A percentile compares a stretch with the other conserved stretches of the same genome.
These are phyloP conservation scores for Terana coerulea DNA, from an alignment of 768 basidiomycete species.

Conservation along the genomic window DNA sequence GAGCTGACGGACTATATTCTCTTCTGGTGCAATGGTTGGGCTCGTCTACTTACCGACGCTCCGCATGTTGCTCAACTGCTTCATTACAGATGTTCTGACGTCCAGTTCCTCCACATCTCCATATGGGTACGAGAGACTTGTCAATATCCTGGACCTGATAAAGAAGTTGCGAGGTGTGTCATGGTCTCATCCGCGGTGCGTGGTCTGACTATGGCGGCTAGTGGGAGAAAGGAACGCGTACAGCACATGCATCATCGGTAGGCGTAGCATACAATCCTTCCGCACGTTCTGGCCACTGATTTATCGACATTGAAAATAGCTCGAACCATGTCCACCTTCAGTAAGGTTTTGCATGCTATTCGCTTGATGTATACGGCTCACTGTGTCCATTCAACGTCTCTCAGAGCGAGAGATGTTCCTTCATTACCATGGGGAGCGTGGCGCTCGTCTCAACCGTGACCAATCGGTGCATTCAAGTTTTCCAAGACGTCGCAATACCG, in stretches of 20 bases:
- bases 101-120: neutral
- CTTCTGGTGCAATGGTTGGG: neutral
- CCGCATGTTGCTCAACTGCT: neutral
- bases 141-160: neutral
- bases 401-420: constrained; percentile 33
- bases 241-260: neutral
- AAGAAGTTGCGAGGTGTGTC: neutral
- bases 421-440: constrained; percentile 40
- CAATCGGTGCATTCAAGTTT: constrained; percentile 29
- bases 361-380: too few species aligned
- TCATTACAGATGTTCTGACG: neutral
- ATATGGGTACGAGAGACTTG: neutral
- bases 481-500: neutral
- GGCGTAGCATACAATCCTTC: too few species aligned
- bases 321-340: neutral
- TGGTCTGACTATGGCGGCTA: neutral
- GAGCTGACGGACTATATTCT: neutral
- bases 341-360: neutral
- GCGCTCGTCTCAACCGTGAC: constrained; percentile 34
- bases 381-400: neutral
- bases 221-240: neutral
- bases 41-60: neutral
- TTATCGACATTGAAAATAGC: neutral
- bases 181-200: neutral
- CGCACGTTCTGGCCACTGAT: neutral